Conservation (phyloP, 202 grass and related monocot genomes). For the Carex sylvatica region DNA sequence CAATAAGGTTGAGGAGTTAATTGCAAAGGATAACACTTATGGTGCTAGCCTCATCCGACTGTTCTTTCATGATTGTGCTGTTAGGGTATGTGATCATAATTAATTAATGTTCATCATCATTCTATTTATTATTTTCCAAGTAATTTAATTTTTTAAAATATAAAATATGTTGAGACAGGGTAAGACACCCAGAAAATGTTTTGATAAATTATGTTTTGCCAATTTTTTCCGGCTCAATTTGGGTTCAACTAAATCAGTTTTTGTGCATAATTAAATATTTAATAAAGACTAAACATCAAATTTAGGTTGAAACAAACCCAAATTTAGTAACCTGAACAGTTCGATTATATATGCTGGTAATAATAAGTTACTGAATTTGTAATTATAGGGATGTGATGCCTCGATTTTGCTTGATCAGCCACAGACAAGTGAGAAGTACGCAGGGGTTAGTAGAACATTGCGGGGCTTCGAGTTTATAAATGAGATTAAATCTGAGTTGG, state of each 20-base stretch:
- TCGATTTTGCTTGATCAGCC: slow-evolving; percentile 59
- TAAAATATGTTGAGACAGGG: neutral
- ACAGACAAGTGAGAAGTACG: slow-evolving; percentile 51
- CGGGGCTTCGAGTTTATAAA: slow-evolving; percentile 69
- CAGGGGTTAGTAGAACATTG: slow-evolving; percentile 54
- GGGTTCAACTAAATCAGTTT: neutral
- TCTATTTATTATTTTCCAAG: neutral
- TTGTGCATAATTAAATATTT: neutral
- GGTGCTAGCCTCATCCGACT: slow-evolving; percentile 62
- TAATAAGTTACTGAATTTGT: neutral
- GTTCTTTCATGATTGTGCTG: slow-evolving; percentile 78
- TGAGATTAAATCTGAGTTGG: slow-evolving; percentile 62
- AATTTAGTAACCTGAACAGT: neutral
- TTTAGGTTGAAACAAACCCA: neutral
- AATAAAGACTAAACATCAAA: neutral
- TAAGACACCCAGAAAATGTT: neutral
- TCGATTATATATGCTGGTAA: neutral
- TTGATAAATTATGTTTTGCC: neutral
- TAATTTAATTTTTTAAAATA: neutral
- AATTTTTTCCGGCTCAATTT: neutral
- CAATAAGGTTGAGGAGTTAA: slow-evolving; percentile 43
- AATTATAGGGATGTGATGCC: slow-evolving; percentile 60
- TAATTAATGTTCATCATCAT: neutral
- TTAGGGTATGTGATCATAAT: slow-evolving; percentile 38
- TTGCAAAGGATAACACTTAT: slow-evolving; percentile 43